Conservation (phyloP, 352 stramenopile genomes). For the Blastocystis sp. region DNA sequence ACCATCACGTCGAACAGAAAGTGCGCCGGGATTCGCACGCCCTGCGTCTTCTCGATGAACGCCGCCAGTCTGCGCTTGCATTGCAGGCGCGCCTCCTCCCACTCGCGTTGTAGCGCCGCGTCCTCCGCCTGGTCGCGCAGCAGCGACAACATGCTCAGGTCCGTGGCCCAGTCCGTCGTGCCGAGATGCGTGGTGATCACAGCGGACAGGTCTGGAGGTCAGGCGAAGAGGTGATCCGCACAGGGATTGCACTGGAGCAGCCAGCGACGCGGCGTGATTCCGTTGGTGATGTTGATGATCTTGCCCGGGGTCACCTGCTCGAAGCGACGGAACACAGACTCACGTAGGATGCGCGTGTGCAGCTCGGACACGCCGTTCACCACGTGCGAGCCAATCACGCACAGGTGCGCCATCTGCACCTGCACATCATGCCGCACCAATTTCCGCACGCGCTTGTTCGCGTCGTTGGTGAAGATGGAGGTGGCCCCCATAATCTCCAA, state of each 20-base stretch:
- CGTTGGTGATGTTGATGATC: constrained; percentile 73
- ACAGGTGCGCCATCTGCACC: constrained; percentile 71
- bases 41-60: constrained; percentile 67
- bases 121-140: constrained; percentile 69
- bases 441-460: constrained; percentile 58
- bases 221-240: background rate
- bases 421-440: constrained; percentile 2
- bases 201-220: constrained; percentile 44
- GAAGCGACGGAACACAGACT: constrained; percentile 70
- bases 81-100: constrained; percentile 69
- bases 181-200: constrained; percentile 70
- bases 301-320: constrained; percentile 69
- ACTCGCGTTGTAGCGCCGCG: constrained; percentile 55
- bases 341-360: constrained; percentile 70
- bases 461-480: constrained; percentile 72
- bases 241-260: constrained; percentile 71
- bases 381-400: constrained; percentile 69
- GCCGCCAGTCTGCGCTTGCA: constrained; percentile 66
- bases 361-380: constrained; percentile 72
- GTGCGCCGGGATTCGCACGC: constrained; percentile 39
- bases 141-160: constrained; percentile 46
- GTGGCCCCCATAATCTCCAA: constrained; percentile 64
- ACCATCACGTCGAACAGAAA: constrained; percentile 69
- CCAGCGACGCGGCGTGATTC: constrained; percentile 72
- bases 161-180: constrained; percentile 68